Evolutionary conservation across 768 basidiomycete species (phyloP).

Genomic region (Podaxis sp.): DNA sequence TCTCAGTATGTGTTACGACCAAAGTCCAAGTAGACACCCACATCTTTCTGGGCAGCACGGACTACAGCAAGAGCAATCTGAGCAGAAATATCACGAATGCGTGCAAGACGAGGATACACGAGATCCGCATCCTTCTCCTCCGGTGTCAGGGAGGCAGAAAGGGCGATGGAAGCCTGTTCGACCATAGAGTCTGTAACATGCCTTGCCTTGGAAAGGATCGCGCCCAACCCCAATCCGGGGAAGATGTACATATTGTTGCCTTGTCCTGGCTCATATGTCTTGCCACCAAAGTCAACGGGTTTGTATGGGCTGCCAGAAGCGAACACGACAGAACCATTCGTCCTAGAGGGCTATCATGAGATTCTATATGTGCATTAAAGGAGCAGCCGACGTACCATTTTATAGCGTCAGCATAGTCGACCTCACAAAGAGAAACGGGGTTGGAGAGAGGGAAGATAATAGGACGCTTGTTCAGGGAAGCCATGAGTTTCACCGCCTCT

Average conservation of each 20-base stretch:
- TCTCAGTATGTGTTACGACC: background rate
- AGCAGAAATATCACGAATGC: conserved; percentile 67
- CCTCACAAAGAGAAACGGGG: conserved; percentile 59
- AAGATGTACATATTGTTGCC: conserved; percentile 83
- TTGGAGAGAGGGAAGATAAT: conserved; percentile 84
- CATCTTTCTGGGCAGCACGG: conserved; percentile 61
- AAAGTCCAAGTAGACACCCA: conserved; percentile 25
- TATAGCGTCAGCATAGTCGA: conserved; percentile 60
- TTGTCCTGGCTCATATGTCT: conserved; percentile 61
- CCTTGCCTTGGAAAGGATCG: conserved; percentile 54
- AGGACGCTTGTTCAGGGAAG: conserved; percentile 61
- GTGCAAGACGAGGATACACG: conserved; percentile 66
- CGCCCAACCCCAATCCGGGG: conserved; percentile 60
- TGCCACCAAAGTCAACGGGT: conserved; percentile 45
- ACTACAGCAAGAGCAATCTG: conserved; percentile 62
- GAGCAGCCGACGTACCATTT: conserved; percentile 38
- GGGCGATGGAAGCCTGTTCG: conserved; percentile 60
- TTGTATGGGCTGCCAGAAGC: conserved; percentile 74
- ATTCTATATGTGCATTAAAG: background rate
- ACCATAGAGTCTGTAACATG: conserved; percentile 70
- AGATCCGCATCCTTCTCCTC: conserved; percentile 55
- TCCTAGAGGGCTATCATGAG: conserved; percentile 34
- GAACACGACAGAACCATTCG: conserved; percentile 65
- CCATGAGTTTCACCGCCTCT: conserved; percentile 62
- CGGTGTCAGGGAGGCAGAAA: conserved; percentile 52